phyloP scores from a whole-genome alignment of 768 basidiomycete species.

The Pleurotus eryngii region DNA sequence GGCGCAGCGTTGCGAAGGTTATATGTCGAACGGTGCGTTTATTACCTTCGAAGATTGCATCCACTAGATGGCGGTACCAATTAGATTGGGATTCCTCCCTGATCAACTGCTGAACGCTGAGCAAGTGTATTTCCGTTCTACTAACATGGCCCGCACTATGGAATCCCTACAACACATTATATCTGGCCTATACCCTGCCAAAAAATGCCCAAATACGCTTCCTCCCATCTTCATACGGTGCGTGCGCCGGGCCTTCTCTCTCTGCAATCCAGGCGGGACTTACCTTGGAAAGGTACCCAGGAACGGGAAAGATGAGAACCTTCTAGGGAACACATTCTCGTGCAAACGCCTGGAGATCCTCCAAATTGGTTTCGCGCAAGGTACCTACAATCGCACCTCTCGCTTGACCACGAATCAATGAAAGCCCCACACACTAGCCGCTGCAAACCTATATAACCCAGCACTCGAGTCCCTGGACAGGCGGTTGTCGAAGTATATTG shows the following conservation, averaged over 20 bases:
- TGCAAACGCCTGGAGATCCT: conserved; percentile 68
- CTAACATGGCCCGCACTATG: conserved; percentile 74
- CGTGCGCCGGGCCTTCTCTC: no score
- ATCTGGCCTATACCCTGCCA: conserved; percentile 65
- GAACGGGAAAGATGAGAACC: conserved; percentile 67
- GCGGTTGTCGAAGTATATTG: conserved; percentile 65
- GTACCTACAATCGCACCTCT: conserved; percentile 26
- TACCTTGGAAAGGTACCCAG: conserved; percentile 27
- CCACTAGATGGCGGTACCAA: no score
- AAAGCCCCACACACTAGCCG: conserved; percentile 37
- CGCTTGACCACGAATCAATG: background rate
- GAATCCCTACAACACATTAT: conserved; percentile 73
- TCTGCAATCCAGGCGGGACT: background rate
- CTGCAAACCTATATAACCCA: conserved; percentile 60
- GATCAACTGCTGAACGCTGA: conserved; percentile 39
- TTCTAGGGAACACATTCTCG: conserved; percentile 63
- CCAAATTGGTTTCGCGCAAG: conserved; percentile 60
- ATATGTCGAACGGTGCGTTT: conserved; percentile 60
- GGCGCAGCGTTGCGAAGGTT: conserved; percentile 57
- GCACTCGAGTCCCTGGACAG: conserved; percentile 59
- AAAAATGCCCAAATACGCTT: conserved; percentile 42
- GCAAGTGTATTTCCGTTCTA: conserved; percentile 65
- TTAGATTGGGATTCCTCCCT: conserved; percentile 65
- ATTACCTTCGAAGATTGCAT: no score
- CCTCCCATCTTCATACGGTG: conserved; percentile 60